Conservation (phyloP, 116 monocot species). For the Trichopus zeylanicus region DNA sequence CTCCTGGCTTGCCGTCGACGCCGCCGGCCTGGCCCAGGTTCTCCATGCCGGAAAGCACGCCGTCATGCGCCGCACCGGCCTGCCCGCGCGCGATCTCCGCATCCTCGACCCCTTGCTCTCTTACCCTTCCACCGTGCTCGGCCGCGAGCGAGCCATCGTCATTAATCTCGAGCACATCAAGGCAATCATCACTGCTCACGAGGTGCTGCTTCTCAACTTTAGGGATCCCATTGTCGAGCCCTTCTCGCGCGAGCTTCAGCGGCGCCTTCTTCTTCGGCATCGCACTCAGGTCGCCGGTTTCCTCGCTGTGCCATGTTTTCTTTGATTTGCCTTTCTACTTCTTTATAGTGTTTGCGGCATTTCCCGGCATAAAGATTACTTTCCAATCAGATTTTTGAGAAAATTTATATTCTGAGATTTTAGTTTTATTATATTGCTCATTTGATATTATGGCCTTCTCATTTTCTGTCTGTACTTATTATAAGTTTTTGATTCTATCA, state of each 20-base stretch:
- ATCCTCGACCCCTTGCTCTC: slow-evolving; percentile 52
- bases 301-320: too few species aligned
- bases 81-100: slow-evolving; percentile 49
- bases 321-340: background rate
- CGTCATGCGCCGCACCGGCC: slow-evolving; percentile 42
- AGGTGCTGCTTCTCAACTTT: slow-evolving; percentile 49
- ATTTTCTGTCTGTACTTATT: too few species aligned
- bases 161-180: slow-evolving; percentile 55
- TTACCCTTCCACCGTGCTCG: slow-evolving; percentile 54
- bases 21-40: slow-evolving; percentile 23
- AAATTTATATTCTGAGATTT: too few species aligned
- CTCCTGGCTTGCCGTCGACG: slow-evolving; percentile 39
- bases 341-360: background rate
- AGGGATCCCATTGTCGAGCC: slow-evolving; percentile 34
- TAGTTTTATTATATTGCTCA: too few species aligned
- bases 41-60: slow-evolving; percentile 42
- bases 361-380: too few species aligned
- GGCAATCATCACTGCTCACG: slow-evolving; percentile 47
- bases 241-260: slow-evolving; percentile 33
- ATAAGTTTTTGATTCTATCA: too few species aligned
- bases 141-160: slow-evolving; percentile 54
- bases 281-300: background rate
- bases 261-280: slow-evolving; percentile 19
- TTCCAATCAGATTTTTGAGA: too few species aligned
- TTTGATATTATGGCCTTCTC: too few species aligned